Evolutionary conservation across 2,329 filamentous ascomycete species (phyloP).

Genomic region (Ramularia collo-cygni): DNA sequence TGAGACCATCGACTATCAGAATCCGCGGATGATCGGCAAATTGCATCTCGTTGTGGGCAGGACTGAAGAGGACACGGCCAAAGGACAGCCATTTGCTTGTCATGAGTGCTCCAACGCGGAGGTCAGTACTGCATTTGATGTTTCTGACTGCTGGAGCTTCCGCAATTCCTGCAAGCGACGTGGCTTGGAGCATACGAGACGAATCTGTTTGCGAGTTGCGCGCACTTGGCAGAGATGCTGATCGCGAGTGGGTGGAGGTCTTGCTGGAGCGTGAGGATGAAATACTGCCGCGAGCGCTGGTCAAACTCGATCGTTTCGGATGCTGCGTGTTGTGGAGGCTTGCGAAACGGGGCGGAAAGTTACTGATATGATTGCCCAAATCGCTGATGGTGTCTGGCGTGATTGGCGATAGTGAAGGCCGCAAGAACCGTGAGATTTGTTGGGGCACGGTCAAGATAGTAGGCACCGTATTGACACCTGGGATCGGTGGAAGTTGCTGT

Average conservation of each 20-base stretch:
- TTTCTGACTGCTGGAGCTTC: slow-evolving; percentile 28
- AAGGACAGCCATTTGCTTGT: slow-evolving; percentile 85
- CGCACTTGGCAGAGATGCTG: slow-evolving; percentile 25
- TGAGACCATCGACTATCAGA: slow-evolving; percentile 73
- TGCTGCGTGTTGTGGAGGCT: slow-evolving; percentile 9
- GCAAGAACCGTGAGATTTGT: slow-evolving; percentile 26
- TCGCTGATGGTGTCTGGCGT: slow-evolving; percentile 44
- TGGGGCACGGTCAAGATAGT: slow-evolving; percentile 22
- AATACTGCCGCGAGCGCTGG: slow-evolving; percentile 13
- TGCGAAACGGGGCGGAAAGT: slow-evolving; percentile 13
- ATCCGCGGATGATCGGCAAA: slow-evolving; percentile 56
- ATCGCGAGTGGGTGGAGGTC: slow-evolving; percentile 23
- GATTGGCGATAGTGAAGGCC: slow-evolving; percentile 25
- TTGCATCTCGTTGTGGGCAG: slow-evolving; percentile 64
- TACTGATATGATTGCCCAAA: no score
- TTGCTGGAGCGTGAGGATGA: slow-evolving; percentile 24
- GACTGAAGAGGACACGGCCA: slow-evolving; percentile 75
- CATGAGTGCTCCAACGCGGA: slow-evolving; percentile 73
- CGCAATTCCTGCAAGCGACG: slow-evolving; percentile 47
- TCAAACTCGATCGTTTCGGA: slow-evolving; percentile 4
- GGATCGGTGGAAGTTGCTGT: slow-evolving; percentile 13
- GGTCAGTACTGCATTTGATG: slow-evolving; percentile 57
- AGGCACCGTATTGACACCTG: slow-evolving; percentile 5
- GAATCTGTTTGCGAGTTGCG: slow-evolving; percentile 17
- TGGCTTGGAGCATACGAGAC: slow-evolving; percentile 29